phyloP scores from a whole-genome alignment of 768 basidiomycete species.

The Lactarius indigo region DNA sequence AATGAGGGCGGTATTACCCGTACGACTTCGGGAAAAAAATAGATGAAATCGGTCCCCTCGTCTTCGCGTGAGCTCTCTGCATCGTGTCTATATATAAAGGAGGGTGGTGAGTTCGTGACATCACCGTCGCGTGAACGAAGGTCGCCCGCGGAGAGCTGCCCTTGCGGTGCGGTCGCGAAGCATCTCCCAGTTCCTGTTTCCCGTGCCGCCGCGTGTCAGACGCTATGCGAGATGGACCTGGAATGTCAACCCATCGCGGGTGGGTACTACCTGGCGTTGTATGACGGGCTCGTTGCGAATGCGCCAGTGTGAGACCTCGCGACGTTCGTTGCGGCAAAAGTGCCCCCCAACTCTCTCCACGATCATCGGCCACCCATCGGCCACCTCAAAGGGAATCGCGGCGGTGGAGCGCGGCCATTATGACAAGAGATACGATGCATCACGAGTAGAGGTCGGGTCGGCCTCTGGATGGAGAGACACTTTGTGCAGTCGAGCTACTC shows the following conservation, averaged over 20 bases:
- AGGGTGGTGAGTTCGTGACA: background rate
- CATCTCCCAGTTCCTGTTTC: slow-evolving; percentile 11
- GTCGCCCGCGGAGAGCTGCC: slow-evolving; percentile 13
- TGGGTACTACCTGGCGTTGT: slow-evolving; percentile 6
- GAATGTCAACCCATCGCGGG: background rate
- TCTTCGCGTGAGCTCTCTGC: background rate
- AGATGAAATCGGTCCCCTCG: background rate
- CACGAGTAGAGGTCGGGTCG: slow-evolving; percentile 2
- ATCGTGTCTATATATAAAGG: background rate
- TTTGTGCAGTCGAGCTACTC: slow-evolving; percentile 10
- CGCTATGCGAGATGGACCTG: slow-evolving; percentile 15
- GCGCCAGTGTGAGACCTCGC: slow-evolving; percentile 13
- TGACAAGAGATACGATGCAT: background rate
- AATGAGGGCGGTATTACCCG: background rate
- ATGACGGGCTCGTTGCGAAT: slow-evolving; percentile 1
- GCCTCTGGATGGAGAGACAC: background rate
- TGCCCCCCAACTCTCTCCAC: slow-evolving; percentile 9
- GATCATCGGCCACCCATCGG: background rate
- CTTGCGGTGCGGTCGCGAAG: slow-evolving; percentile 4
- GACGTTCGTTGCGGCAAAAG: background rate
- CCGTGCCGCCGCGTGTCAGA: slow-evolving; percentile 1
- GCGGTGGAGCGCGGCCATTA: background rate
- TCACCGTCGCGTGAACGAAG: slow-evolving; percentile 16
- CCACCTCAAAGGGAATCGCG: slow-evolving; percentile 4
- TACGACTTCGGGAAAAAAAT: background rate